Conservation (phyloP, 441 rosid genomes). For the Rhodomyrtus psidioides region DNA sequence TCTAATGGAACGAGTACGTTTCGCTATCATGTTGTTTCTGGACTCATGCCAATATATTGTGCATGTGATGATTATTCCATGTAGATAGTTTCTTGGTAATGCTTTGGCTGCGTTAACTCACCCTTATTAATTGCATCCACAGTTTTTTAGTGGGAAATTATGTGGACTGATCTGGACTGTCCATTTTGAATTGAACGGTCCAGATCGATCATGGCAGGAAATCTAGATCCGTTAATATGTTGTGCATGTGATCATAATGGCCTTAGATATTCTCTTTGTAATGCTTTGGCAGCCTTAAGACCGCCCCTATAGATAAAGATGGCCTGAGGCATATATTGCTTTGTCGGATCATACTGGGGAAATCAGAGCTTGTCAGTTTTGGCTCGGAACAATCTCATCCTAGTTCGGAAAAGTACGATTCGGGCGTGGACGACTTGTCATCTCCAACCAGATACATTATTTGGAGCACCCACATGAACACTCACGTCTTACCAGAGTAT, state of each 20-base stretch:
- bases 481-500: conserved; percentile 65
- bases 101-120: not conserved
- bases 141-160: too few species aligned
- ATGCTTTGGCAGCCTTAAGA: conserved; percentile 30
- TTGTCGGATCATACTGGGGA: conserved; percentile 65
- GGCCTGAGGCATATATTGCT: conserved; percentile 59
- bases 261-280: not conserved
- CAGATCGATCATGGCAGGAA: too few species aligned
- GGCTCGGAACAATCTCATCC: conserved; percentile 55
- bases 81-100: not conserved
- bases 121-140: not conserved
- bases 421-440: conserved; percentile 43
- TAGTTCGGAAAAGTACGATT: conserved; percentile 54
- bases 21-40: not conserved
- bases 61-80: not conserved
- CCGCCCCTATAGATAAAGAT: conserved; percentile 28
- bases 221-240: not conserved
- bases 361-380: conserved; percentile 48
- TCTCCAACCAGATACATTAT: conserved; percentile 61
- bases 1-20: not conserved
- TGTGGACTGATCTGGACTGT: too few species aligned
- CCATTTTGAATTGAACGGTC: too few species aligned
- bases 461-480: conserved; percentile 68
- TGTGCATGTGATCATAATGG: not conserved
- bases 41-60: not conserved